Conservation (phyloP, 2,329 filamentous ascomycete genomes). For the Nigrograna mackinnonii region DNA sequence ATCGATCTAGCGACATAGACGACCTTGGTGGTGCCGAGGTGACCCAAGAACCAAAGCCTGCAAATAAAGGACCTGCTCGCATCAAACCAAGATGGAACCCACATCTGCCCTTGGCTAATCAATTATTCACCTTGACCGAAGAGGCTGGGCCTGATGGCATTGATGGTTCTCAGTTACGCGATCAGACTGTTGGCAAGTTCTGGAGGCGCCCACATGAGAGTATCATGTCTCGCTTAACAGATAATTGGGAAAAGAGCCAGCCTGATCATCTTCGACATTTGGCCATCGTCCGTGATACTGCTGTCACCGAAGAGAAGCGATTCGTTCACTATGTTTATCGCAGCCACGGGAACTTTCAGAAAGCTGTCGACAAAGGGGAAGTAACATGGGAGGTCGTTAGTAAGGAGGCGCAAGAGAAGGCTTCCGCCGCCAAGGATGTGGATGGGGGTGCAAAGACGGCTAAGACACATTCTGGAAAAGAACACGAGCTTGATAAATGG, state of each 20-base stretch:
- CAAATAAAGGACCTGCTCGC: slow-evolving; percentile 29
- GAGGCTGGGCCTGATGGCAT: slow-evolving; percentile 52
- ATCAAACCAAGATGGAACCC: slow-evolving; percentile 59
- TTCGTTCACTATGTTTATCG: slow-evolving; percentile 58
- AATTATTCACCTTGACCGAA: slow-evolving; percentile 55
- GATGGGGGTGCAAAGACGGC: no score
- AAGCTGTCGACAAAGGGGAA: slow-evolving; percentile 54
- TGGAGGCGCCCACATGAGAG: slow-evolving; percentile 60
- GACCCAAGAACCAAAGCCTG: slow-evolving; percentile 16
- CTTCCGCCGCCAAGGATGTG: slow-evolving; percentile 30
- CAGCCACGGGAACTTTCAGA: slow-evolving; percentile 55
- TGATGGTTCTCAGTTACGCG: slow-evolving; percentile 48
- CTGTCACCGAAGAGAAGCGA: slow-evolving; percentile 48
- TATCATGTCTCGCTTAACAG: slow-evolving; percentile 55
- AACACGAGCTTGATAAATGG: slow-evolving; percentile 26
- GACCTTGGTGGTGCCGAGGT: slow-evolving; percentile 25
- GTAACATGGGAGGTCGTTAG: slow-evolving; percentile 59
- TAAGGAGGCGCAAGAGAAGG: slow-evolving; percentile 29
- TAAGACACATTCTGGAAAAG: no score
- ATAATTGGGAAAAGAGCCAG: slow-evolving; percentile 62
- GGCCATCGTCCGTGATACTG: slow-evolving; percentile 58
- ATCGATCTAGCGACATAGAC: slow-evolving; percentile 35
- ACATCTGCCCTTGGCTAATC: slow-evolving; percentile 55
- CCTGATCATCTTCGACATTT: slow-evolving; percentile 61
- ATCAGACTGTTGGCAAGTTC: slow-evolving; percentile 51